Base-by-base conservation (phyloP, 108 stramenopile genomes). In the Fistulifera pelliculosa region DNA sequence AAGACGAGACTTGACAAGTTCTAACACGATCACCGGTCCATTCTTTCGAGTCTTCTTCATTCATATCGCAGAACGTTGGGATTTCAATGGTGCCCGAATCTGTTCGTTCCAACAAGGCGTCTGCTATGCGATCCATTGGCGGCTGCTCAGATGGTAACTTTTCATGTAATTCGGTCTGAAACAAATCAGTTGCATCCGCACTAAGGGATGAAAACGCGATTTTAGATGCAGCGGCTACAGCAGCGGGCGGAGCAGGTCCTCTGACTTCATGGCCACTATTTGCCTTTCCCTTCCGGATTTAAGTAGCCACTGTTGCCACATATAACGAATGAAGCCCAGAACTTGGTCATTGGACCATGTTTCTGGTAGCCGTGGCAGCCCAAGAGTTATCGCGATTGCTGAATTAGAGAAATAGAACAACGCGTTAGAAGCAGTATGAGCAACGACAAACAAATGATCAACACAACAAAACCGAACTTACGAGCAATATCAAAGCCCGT, bases 301-400 rank as follows among this genome's bases (percentile, higher is more conserved):
- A 1, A 50, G n/a, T 21, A 62, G 58, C 64, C 75, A 60, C 44
- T 81, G 76, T 28, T 70, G 56, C 87, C 87, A 90, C 87, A 90
- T 90, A 2, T 79, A 60, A 19, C 77, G 69, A 44, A 90, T 68
- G 58, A 90, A 90, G 41, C 81, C 75, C 40, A 90, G 65, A 21
- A 83, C 81, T 49, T 84, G 71, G 31, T 81, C 83, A 57, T 90
- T 90, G 16, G 80, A 71, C 83, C 84, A 90, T 23, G 68, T 68
- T 52, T 83, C 81, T 54, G 85, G 77, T 1, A 82, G 63, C 27
- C 66, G 73, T 27, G 83, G 87, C 15, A 90, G 55, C 12, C 87
- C 87, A 41, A 90, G 44, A 5, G 87, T 84, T 40, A 79, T 75
- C 5, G 80, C 75, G 54, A 84, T 81, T 13, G 79, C 87, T 88